A percentile compares a stretch with the other conserved stretches of the same genome.
phyloP scores from a whole-genome alignment of 192 early-diverging fungal species.

The Pecoramyces ruminantium region DNA sequence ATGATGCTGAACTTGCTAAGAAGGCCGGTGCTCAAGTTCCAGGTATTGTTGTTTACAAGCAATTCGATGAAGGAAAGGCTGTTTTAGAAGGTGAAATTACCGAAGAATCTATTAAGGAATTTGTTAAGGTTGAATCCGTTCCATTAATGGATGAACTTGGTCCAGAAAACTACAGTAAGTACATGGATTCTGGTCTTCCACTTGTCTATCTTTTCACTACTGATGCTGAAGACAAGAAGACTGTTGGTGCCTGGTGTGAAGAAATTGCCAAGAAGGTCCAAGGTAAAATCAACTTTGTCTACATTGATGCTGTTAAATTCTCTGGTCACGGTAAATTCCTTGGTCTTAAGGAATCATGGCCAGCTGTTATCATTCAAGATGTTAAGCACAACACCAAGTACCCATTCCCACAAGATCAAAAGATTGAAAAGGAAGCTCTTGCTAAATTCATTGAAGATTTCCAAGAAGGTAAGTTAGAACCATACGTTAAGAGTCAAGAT shows the following conservation, averaged over 20 bases:
- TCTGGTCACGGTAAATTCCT: constrained; percentile 73
- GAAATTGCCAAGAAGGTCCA: constrained; percentile 64
- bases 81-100: constrained; percentile 41
- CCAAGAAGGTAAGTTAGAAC: constrained; percentile 1
- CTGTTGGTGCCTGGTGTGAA: constrained; percentile 39
- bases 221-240: constrained; percentile 34
- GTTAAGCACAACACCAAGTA: constrained; percentile 58
- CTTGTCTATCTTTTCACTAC: constrained; percentile 77
- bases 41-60: constrained; percentile 69
- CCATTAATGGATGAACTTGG: constrained; percentile 82
- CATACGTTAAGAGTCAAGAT: constrained; percentile 4
- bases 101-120: constrained; percentile 34
- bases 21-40: constrained; percentile 31
- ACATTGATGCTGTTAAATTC: constrained; percentile 76
- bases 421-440: constrained; percentile 20
- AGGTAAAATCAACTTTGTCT: constrained; percentile 81
- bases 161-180: constrained; percentile 71
- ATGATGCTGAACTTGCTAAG: constrained; percentile 31
- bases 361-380: constrained; percentile 80
- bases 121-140: constrained; percentile 63
- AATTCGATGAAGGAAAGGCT: constrained; percentile 75
- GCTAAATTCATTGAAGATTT: neutral
- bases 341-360: constrained; percentile 80
- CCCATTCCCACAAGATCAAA: constrained; percentile 60
- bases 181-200: constrained; percentile 75